phyloP scores from a whole-genome alignment of 768 basidiomycete genomes.

The Nevesoporus exiguus region DNA sequence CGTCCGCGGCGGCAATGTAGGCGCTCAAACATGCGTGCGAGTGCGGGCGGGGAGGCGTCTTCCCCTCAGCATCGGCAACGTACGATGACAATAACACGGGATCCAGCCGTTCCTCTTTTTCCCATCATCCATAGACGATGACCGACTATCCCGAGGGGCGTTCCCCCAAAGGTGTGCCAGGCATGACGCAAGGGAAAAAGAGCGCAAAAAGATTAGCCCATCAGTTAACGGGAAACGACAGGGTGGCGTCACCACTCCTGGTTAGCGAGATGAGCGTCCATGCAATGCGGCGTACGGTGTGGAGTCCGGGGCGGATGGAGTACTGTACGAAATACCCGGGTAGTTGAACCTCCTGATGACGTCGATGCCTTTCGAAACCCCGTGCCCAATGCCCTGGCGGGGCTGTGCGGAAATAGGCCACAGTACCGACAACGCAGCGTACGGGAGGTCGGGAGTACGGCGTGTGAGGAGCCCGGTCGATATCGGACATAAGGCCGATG shows the following conservation, averaged over 20 bases:
- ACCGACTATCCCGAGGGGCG: neutral
- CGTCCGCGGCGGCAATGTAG: slow-evolving; percentile 15
- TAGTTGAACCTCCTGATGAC: slow-evolving; percentile 15
- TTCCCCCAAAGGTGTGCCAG: neutral
- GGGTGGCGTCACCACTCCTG: slow-evolving; percentile 8
- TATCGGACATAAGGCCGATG: slow-evolving; percentile 7
- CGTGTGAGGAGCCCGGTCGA: slow-evolving; percentile 11
- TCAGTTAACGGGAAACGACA: neutral
- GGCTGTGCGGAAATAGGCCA: slow-evolving; percentile 4
- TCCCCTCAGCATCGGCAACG: slow-evolving; percentile 14
- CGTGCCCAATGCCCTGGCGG: slow-evolving; percentile 1
- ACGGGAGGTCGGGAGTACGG: neutral
- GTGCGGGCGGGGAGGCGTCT: neutral
- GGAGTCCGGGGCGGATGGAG: slow-evolving; percentile 9
- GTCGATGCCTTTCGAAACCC: slow-evolving; percentile 7
- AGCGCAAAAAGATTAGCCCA: neutral
- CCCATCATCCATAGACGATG: neutral
- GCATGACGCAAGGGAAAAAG: neutral
- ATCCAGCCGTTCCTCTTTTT: neutral
- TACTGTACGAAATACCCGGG: neutral
- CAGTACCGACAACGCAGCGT: neutral
- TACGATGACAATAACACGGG: neutral
- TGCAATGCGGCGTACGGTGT: neutral
- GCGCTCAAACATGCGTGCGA: neutral
- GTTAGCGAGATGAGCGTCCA: slow-evolving; percentile 14